These are phyloP conservation scores for Penicillium lividum DNA, from an alignment of 495 filamentous ascomycete species.

Conservation along the genomic window DNA sequence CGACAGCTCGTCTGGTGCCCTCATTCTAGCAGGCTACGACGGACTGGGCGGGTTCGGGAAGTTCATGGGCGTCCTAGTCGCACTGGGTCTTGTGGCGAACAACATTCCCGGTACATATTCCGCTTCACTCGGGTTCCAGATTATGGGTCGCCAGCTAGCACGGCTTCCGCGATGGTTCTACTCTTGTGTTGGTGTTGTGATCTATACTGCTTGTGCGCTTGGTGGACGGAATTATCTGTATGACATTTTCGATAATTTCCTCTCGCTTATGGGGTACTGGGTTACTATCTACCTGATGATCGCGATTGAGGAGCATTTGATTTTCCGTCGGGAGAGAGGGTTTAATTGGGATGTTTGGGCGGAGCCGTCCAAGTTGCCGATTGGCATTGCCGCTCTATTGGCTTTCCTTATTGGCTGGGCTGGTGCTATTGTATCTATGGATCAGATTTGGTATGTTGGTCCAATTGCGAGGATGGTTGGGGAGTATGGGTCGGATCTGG, in stretches of 20 bases:
- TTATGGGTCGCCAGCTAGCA: slow-evolving; percentile 48
- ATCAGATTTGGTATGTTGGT: slow-evolving; percentile 59
- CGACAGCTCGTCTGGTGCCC: slow-evolving; percentile 56
- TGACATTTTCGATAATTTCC: slow-evolving; percentile 59
- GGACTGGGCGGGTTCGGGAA: slow-evolving; percentile 62
- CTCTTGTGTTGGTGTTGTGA: slow-evolving; percentile 49
- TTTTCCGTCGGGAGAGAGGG: slow-evolving; percentile 47
- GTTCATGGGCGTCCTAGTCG: slow-evolving; percentile 62
- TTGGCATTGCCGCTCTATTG: slow-evolving; percentile 57
- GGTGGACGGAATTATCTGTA: slow-evolving; percentile 53
- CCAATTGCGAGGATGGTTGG: slow-evolving; percentile 52
- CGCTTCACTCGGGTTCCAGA: slow-evolving; percentile 58
- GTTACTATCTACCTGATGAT: slow-evolving; percentile 55
- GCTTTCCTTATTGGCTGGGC: slow-evolving; percentile 64
- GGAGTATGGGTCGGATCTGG: slow-evolving; percentile 27
- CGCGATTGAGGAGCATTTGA: slow-evolving; percentile 51
- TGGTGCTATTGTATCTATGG: slow-evolving; percentile 63
- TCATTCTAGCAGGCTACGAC: slow-evolving; percentile 59
- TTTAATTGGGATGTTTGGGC: slow-evolving; percentile 63
- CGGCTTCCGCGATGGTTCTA: slow-evolving; percentile 52
- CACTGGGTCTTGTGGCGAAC: slow-evolving; percentile 65
- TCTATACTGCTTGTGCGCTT: slow-evolving; percentile 57
- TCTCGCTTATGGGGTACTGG: slow-evolving; percentile 63
- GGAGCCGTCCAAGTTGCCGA: slow-evolving; percentile 49
- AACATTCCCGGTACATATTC: slow-evolving; percentile 64